Base-by-base conservation (phyloP, 2,329 filamentous ascomycete genomes). In the Calonectria fujianensis region DNA sequence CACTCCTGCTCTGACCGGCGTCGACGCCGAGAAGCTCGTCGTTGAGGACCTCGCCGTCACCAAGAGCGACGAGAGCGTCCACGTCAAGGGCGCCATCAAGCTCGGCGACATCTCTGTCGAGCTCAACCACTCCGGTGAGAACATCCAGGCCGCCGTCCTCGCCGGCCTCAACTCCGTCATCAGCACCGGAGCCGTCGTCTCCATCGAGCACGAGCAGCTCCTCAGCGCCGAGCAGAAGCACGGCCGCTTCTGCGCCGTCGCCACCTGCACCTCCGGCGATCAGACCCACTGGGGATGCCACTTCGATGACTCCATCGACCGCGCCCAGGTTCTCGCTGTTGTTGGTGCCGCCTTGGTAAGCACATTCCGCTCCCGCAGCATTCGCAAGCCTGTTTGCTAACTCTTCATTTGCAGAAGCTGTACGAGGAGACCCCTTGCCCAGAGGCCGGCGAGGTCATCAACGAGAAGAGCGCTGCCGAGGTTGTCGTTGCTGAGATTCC, bases 1-100 rank as follows among this genome's bases (percentile, higher is more conserved):
- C 85, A 96, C 94, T 84, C 91, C 98, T 79, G 57, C 57, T 14
- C 24, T 63, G 32, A 63, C 57, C 14, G 57, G 57, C 57, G 27
- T 14, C 14, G 57, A 63, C 1, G 57, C 57, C 14, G 37, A 63
- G 57, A 63, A 63, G 57, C 57, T 63, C 24, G 35, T 63, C 57
- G 39, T 63, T 13, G 57, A 63, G 35, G 57, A 63, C 24, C 57
- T 63, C 24, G 35, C 35, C 24, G 57, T 63, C 32, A 41, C 35
- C 7, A 63, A 63, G 57, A 37, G 29, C 11, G 57, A 6, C 35
- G 32, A 63, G 14, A 20, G n/a, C 35, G 57, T 63, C 57, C 57
- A 63, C 35, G 57, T 63, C 57, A 63, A 63, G 57, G 57, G 57
- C 37, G 57, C 57, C 57, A 63, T 63, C 57, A 63, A 63, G 57